Base-by-base conservation (phyloP, 257 asterid genomes). In the Solanum tacnaense region DNA sequence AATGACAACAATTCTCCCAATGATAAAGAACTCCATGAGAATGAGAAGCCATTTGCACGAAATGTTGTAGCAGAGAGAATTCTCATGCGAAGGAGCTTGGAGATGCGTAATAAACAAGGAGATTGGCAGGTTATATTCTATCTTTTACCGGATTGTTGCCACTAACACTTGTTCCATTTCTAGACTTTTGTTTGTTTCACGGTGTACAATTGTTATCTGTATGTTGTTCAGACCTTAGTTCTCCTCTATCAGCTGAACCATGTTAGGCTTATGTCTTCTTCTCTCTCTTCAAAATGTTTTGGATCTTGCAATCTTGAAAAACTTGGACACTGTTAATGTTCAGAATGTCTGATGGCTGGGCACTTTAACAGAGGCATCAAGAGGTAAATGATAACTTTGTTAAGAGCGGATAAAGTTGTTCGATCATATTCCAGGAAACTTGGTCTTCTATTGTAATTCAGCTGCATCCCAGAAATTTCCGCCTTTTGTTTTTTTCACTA, bases 61-160 rank as follows among this genome's bases (percentile, higher is more conserved):
- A 93, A 91, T 93, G 92, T 93, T 36, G 86, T 94, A 71, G 95
- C 96, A 23, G 96, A 96, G 92, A 92, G 94, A 90, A 90, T 95
- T 92, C 89, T 93, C 87, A 85, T 9, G 86, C 93, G 90, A 84
- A 93, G 95, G 92, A 95, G 97, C 91, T 89, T 94, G 91, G 92
- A 88, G 49, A 94, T 96, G 94, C 96, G 86, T 52, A 92, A 88
- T 89, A 96, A 93, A 90, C 99, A 95, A 89, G 92, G 91, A 87
- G 92, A 91, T 76, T 96, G 99, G 99, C 93, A 92, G 92, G 99
- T 96, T 70, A 81, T 82, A 49, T 82, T 49, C 86, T 29, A 49
- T 49, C 44, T 82, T 49, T 82, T 49, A 27, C 86, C 44, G 20
- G 41, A 49, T 82, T 81, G 68, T 79, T 81, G 41, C 10, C 12